phyloP scores from a whole-genome alignment of 1,284 basidiomycete species.

The Ustilago tritici region DNA sequence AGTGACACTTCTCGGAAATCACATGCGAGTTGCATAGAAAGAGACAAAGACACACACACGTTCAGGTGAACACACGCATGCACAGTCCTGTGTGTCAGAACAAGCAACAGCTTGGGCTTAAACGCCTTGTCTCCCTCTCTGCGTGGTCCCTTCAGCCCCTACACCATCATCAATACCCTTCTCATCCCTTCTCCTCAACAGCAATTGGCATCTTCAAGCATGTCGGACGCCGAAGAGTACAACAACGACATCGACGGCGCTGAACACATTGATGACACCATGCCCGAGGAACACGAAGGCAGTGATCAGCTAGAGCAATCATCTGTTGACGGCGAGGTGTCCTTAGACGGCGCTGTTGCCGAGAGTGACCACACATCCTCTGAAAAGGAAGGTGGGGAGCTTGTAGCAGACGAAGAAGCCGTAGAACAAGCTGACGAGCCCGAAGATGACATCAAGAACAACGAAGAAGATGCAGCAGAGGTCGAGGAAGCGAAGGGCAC shows the following conservation, averaged over 20 bases:
- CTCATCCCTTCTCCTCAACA: not conserved
- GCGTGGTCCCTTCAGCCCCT: not conserved
- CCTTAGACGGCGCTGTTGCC: conserved; percentile 21
- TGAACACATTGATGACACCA: conserved; percentile 8
- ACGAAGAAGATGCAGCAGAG: conserved; percentile 8
- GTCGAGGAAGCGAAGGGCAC: conserved; percentile 12
- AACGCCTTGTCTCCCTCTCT: not conserved
- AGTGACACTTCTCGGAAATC: conserved; percentile 45
- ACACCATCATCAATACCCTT: not conserved
- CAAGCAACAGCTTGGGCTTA: conserved; percentile 4
- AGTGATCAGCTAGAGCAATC: conserved; percentile 16
- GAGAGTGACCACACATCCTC: conserved; percentile 43
- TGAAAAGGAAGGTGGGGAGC: conserved; percentile 43
- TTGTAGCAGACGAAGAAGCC: conserved; percentile 9
- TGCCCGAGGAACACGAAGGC: conserved; percentile 14
- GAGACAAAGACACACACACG: conserved; percentile 19
- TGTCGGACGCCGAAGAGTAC: conserved; percentile 27
- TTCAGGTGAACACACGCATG: conserved; percentile 9
- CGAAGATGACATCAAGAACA: conserved; percentile 15
- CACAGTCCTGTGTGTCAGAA: not conserved
- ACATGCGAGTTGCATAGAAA: conserved; percentile 28
- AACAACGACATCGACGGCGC: conserved; percentile 15
- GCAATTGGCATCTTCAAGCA: conserved; percentile 2
- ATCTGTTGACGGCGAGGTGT: conserved; percentile 14
- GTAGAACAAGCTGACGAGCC: conserved; percentile 3